These are phyloP conservation scores for Wallacemonas sp. DNA, from an alignment of 208 protist species.

Conservation along the genomic window DNA sequence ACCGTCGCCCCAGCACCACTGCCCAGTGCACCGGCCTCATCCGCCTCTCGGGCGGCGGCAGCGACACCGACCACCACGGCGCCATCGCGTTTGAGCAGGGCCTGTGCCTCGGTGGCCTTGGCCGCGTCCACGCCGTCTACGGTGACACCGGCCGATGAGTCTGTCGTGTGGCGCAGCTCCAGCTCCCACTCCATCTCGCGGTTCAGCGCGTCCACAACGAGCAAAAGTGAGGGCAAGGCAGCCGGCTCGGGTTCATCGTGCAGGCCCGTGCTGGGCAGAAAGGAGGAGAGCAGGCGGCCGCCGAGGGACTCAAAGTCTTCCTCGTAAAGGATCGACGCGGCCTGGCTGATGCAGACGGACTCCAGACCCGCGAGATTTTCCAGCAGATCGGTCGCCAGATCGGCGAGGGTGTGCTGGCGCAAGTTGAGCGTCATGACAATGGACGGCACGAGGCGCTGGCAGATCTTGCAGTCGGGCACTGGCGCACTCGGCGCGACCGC, in stretches of 20 bases:
- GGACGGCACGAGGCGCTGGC: conserved; percentile 49
- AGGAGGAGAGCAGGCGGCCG: conserved; percentile 22
- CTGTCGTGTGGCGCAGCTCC: conserved; percentile 33
- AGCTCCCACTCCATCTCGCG: conserved; percentile 69
- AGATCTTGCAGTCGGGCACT: conserved; percentile 54
- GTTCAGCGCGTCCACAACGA: conserved; percentile 65
- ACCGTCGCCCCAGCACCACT: conserved; percentile 4
- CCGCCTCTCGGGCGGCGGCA: not conserved
- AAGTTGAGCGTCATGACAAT: conserved; percentile 38
- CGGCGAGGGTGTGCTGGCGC: conserved; percentile 37
- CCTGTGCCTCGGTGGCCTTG: conserved; percentile 14
- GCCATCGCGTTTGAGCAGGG: too few relatives aligned
- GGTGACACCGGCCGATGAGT: conserved; percentile 6
- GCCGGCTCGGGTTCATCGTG: too few relatives aligned
- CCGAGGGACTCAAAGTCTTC: conserved; percentile 72
- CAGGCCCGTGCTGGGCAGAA: conserved; percentile 15
- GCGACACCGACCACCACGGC: too few relatives aligned
- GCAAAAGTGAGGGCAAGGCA: conserved; percentile 25
- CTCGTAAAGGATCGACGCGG: conserved; percentile 68
- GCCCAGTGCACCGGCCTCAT: not conserved
- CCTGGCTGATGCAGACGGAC: conserved; percentile 46
- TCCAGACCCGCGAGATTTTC: conserved; percentile 33
- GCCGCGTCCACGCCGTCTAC: conserved; percentile 35
- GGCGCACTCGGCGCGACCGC: conserved; percentile 43
- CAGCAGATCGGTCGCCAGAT: conserved; percentile 47